Evolutionary conservation across 2,329 filamentous ascomycete genomes (phyloP).

Genomic region (Magnaporthiopsis rhizophila): DNA sequence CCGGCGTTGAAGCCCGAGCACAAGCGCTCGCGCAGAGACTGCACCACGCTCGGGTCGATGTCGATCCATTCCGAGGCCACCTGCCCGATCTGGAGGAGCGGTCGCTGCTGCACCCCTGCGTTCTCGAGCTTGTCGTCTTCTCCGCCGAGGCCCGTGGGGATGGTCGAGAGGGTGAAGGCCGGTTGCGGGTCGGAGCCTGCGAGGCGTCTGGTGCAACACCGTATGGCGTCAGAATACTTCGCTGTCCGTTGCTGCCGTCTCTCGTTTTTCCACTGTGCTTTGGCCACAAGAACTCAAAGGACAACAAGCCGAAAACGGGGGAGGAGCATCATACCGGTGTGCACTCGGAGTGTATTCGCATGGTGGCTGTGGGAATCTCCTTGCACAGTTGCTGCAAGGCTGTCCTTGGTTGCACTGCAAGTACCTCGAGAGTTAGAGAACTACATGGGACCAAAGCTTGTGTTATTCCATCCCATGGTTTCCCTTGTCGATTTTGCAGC

Average conservation of each 20-base stretch:
- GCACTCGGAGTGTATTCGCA: slow-evolving; percentile 35
- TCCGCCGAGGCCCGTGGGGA: neutral
- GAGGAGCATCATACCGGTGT: slow-evolving; percentile 15
- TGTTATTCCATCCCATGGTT: too few relatives aligned
- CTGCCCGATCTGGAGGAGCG: neutral
- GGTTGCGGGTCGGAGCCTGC: neutral
- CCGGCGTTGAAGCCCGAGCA: slow-evolving; percentile 6
- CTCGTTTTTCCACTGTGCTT: neutral
- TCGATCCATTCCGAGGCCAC: neutral
- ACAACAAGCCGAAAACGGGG: neutral
- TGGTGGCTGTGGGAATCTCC: slow-evolving; percentile 41
- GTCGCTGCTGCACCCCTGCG: neutral
- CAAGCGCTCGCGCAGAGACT: neutral
- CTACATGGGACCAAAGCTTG: neutral
- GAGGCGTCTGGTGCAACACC: neutral
- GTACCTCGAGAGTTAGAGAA: neutral
- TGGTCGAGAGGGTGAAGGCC: neutral
- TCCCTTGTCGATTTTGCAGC: neutral
- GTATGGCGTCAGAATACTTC: neutral
- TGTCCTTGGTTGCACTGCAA: slow-evolving; percentile 44
- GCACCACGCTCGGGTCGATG: neutral
- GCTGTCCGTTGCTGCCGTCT: neutral
- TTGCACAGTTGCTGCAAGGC: slow-evolving; percentile 44
- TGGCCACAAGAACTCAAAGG: neutral
- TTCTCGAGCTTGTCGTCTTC: neutral